Evolutionary conservation across 805 yeast species (phyloP), one percentile per base, ranked within the genome.

Genomic region (Barnettozyma pratensis): DNA sequence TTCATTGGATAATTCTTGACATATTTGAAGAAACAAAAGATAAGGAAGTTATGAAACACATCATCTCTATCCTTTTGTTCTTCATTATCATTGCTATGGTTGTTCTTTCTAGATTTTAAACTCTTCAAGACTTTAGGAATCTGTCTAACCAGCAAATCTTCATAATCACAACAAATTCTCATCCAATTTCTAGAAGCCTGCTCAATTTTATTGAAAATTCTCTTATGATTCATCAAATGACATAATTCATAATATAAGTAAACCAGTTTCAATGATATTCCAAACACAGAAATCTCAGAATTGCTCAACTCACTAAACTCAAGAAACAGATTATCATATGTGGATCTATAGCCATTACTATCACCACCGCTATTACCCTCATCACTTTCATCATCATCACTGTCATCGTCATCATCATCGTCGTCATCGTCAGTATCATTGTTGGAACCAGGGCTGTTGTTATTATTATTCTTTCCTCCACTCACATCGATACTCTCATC

Each of bases 131-230:
- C 19, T n/a, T 36, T 44, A 10, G 44, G 46, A 5, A 31, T 44
- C 66, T 34, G 57, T 36, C 57, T 63, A 5, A 68, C 39, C 14
- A 76, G 52, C 14, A 63, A 55, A 50, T 75, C 79, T 49, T 74
- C 76, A 19, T 66, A 63, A 31, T 74, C 79, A 6, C 76, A 72
- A 51, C 77, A 73, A 3, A 75, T 66, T 41, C 64, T 62, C 19
- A 79, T 77, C 56, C 72, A 76, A 53, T 75, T 76, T 39, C 79
- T 61, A 1, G 79, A 76, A 32, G 62, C 64, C 43, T 66, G 65
- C n/a, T 64, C 57, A 30, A 60, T 54, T 7, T 52, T 54, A 44
- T 54, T 50, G 53, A 76, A 76, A 9, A 71, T 62, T 45, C 70
- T 64, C 51, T 69, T 72, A 52, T 76, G 79, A 52, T 75, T 75